Evolutionary conservation across 768 basidiomycete genomes (phyloP), one percentile per base, ranked within the genome.

Genomic region (Kwoniella sp.): DNA sequence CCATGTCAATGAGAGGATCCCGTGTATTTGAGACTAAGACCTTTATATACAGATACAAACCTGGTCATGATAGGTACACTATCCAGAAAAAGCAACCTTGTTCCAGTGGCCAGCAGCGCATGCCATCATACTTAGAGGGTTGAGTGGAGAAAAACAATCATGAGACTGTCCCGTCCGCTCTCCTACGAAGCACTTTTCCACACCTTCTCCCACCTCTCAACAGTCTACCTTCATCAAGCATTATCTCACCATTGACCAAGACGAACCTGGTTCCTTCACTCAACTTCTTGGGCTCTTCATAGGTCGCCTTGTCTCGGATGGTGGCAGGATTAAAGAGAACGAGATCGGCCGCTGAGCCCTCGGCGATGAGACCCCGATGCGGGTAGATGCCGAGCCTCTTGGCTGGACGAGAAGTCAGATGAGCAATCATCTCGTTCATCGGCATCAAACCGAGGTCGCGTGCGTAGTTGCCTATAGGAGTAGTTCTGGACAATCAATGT

Each of bases 381-480:
- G 77, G 77, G 53, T 73, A 76, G 17, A 79, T 71, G 4, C 71
- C 71, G 8, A 79, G 31, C 11, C 75, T 58, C 38, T 75, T 74
- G 20, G 78, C 78, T 2, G 78, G 77, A 22, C 78, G 72, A 2
- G 73, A 75, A n/a, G 78, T 79, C 0, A 79, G 63, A 34, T 79
- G 78, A 5, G 75, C 51, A 51, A 79, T 61, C 75, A 78, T 76
- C 13, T 70, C 61, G 23, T 72, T 71, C 8, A 79, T 37, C 2
- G 70, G 28, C 3, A 65, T 58, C 12, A 76, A 55, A 1, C 34
- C 20, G 4, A 78, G 58, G 50, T 79, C 75, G 15, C 77, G 70
- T 15, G 77, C 67, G 54, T 79, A 79, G 56, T 75, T 69, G 1
- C 73, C 69, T 45, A 37, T 52, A n/a, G 47, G 30, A 17, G n/a